Percentiles rank a stretch among this genome's conserved stretches.
Evolutionary conservation across 2,329 filamentous ascomycete species (phyloP).

Genomic region (Trichoderma sp.): DNA sequence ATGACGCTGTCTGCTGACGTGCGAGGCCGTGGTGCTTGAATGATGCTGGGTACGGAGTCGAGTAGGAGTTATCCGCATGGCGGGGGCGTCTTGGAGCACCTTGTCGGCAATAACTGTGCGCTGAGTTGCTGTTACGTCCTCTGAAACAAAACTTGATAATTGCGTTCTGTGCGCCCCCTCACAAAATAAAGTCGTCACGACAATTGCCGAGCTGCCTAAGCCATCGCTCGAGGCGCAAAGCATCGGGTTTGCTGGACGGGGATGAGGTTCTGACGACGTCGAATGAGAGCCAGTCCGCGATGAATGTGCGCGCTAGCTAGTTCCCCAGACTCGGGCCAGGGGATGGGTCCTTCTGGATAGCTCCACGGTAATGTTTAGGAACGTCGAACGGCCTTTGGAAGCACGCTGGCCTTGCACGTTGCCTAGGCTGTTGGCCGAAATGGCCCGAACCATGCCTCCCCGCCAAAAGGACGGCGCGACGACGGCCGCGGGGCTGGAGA

Average conservation of each 20-base stretch:
- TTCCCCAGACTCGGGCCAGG: conserved; percentile 26
- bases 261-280: conserved; percentile 5
- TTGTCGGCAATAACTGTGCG: not conserved
- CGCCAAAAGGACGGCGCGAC: not conserved
- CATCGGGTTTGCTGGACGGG: conserved; percentile 7
- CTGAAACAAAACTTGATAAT: not conserved
- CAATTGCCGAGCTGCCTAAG: conserved; percentile 1
- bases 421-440: conserved; percentile 34
- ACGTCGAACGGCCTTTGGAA: conserved; percentile 7
- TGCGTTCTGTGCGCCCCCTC: not conserved
- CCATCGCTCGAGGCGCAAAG: conserved; percentile 6
- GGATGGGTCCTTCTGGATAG: conserved; percentile 14
- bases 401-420: conserved; percentile 33
- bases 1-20: conserved; percentile 18
- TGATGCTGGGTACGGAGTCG: not conserved
- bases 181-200: not conserved
- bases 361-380: conserved; percentile 13
- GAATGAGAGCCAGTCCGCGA: conserved; percentile 28
- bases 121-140: not conserved
- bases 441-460: conserved; percentile 31
- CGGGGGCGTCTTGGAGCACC: not conserved
- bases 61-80: not conserved
- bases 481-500: not conserved
- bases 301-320: conserved; percentile 30
- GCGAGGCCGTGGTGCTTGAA: not conserved